These are phyloP conservation scores for Secale cereale DNA, from an alignment of 176 grass and related monocot species.

Conservation along the genomic window DNA sequence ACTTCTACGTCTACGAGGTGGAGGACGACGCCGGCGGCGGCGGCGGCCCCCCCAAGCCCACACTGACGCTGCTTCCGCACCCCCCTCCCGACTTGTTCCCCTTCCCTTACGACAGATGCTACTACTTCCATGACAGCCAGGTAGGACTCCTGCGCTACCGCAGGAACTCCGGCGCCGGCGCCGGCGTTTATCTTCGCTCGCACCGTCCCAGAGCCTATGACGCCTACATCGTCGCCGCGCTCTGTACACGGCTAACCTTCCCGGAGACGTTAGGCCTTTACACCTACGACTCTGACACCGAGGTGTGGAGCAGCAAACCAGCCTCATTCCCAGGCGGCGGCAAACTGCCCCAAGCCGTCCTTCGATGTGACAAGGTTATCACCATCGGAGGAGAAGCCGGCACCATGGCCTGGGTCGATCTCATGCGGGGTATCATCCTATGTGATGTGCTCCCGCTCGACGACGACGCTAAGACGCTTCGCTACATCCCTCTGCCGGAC, in stretches of 20 bases:
- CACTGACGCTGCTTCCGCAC: neutral
- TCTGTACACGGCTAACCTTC: neutral
- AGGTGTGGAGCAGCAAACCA: neutral
- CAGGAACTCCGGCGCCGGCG: neutral
- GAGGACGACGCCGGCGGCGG: neutral
- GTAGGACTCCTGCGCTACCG: neutral
- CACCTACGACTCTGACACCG: neutral
- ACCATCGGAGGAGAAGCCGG: neutral
- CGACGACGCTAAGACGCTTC: neutral
- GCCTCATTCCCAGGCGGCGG: neutral
- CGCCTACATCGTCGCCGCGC: neutral
- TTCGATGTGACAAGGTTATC: neutral
- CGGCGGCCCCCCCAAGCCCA: neutral
- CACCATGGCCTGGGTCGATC: slow-evolving; percentile 11
- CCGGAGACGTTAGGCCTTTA: neutral
- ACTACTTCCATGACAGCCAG: neutral
- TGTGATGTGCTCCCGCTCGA: neutral
- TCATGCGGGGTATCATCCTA: neutral
- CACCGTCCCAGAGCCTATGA: neutral
- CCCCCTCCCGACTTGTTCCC: neutral
- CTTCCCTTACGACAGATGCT: neutral
- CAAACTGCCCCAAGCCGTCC: neutral
- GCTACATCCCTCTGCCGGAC: neutral
- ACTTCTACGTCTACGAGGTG: neutral
- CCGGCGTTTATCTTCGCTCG: too few relatives aligned